Evolutionary conservation across 2,329 filamentous ascomycete species (phyloP), one percentile per base, ranked within the genome.

Genomic region (Niveomyces coronatus): DNA sequence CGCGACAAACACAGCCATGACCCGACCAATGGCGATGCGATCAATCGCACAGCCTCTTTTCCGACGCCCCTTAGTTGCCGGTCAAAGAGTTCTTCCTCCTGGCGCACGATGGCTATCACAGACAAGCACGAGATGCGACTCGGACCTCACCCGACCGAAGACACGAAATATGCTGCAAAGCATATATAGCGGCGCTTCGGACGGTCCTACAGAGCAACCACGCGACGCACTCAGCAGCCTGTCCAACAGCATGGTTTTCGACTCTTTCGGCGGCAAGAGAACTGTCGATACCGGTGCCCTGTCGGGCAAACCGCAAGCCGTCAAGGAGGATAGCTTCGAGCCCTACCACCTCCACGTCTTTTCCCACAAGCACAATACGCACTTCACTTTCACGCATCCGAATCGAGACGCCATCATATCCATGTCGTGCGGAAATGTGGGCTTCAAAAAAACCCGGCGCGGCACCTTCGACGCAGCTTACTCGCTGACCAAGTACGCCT

Each of bases 331-430:
- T 35, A 48, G 58, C 11, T 45, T 65, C 26, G 74, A 82, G 54
- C 81, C 84, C 3, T 86, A 86, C 65, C 86, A 94, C 58, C 72
- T 98, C 46, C 85, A 94, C 65, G 70, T 98, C 57, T 89, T 78
- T 63, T 67, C 82, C 19, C 81, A 84, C 58, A 93, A 86, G 65
- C 91, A 95, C 74, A 98, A 98, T 67, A 91, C 85, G 15, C 86
- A 96, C 62, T 74, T 98, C 52, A 95, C 88, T 2, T 75, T 95
- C 48, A 85, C 87, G 16, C 79, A 81, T 53, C 88, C 91, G 19
- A 79, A 86, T 57, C 73, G 82, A 33, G 75, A 85, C 46, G 75
- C 85, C 19, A 74, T 96, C 47, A 69, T 98, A 46, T 86, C 81
- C 10, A 62, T 94, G 49, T 84, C 83, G 2, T 75, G 80, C 42